These are phyloP conservation scores for Cronartium quercuum DNA, from an alignment of 1,284 basidiomycete species.

Conservation along the genomic window DNA sequence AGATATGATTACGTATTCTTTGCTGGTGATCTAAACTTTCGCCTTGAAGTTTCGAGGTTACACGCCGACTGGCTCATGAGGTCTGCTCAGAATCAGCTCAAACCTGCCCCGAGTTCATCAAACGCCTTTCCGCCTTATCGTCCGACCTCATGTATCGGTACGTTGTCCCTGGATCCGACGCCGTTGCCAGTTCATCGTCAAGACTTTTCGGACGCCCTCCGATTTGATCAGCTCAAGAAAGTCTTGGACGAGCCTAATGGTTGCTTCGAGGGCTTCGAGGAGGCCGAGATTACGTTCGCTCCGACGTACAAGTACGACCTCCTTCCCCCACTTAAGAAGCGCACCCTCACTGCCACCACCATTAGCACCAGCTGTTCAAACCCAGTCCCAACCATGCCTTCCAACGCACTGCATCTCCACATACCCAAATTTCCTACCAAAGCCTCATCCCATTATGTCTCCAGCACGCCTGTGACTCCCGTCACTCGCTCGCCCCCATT, in stretches of 20 bases:
- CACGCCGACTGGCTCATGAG: constrained; percentile 57
- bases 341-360: background rate
- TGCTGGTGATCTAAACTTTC: constrained; percentile 63
- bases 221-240: constrained; percentile 69
- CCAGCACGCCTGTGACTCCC: background rate
- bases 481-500: background rate
- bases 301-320: constrained; percentile 50
- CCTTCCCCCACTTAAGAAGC: background rate
- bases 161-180: constrained; percentile 42
- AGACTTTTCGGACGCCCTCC: constrained; percentile 52
- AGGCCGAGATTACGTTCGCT: constrained; percentile 65
- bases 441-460: background rate
- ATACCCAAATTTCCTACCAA: background rate
- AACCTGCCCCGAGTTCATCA: background rate
- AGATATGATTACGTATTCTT: constrained; percentile 75
- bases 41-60: constrained; percentile 53
- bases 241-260: constrained; percentile 60
- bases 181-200: constrained; percentile 44
- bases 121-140: background rate
- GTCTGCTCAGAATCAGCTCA: constrained; percentile 49
- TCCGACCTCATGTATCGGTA: background rate
- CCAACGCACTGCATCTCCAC: background rate
- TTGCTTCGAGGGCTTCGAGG: constrained; percentile 59
- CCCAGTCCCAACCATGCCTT: background rate
- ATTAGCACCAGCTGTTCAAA: background rate